These are phyloP conservation scores for Trametes meyenii DNA, from an alignment of 768 basidiomycete genomes.

Conservation along the genomic window DNA sequence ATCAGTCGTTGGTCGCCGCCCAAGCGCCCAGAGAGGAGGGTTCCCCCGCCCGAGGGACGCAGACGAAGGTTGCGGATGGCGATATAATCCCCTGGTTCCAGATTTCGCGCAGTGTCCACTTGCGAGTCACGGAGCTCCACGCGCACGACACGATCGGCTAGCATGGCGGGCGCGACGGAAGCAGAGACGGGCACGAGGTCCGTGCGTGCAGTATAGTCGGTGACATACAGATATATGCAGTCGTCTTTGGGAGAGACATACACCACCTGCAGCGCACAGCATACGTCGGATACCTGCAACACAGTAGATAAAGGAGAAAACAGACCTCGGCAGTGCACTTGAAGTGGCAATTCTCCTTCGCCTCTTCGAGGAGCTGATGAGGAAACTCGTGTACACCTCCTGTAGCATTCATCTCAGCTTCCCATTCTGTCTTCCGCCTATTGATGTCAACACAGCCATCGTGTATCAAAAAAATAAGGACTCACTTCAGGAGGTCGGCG, in stretches of 20 bases:
- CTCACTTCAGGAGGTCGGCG: conserved; percentile 56
- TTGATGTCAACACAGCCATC: neutral
- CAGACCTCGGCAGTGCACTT: conserved; percentile 62
- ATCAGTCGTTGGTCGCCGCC: conserved; percentile 52
- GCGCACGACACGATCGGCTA: conserved; percentile 54
- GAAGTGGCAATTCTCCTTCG: conserved; percentile 45
- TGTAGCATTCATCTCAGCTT: conserved; percentile 32
- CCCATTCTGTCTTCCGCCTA: conserved; percentile 57
- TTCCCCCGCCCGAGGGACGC: conserved; percentile 36
- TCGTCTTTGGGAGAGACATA: conserved; percentile 40
- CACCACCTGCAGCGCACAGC: conserved; percentile 45
- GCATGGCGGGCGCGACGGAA: conserved; percentile 39
- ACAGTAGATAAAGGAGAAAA: neutral
- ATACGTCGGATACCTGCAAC: neutral
- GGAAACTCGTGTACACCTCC: conserved; percentile 39
- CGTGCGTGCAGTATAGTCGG: conserved; percentile 63
- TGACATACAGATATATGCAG: conserved; percentile 53
- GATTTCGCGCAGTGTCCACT: conserved; percentile 38
- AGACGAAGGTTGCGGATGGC: conserved; percentile 56
- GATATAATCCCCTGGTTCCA: conserved; percentile 47
- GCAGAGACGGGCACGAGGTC: conserved; percentile 40
- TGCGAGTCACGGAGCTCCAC: conserved; percentile 56
- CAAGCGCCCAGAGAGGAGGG: conserved; percentile 45
- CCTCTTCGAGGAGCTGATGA: conserved; percentile 52
- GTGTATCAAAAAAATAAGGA: conserved; percentile 10